phyloP scores from a whole-genome alignment of 805 yeast genomes.

The Groenewaldozyma tartarivorans region DNA sequence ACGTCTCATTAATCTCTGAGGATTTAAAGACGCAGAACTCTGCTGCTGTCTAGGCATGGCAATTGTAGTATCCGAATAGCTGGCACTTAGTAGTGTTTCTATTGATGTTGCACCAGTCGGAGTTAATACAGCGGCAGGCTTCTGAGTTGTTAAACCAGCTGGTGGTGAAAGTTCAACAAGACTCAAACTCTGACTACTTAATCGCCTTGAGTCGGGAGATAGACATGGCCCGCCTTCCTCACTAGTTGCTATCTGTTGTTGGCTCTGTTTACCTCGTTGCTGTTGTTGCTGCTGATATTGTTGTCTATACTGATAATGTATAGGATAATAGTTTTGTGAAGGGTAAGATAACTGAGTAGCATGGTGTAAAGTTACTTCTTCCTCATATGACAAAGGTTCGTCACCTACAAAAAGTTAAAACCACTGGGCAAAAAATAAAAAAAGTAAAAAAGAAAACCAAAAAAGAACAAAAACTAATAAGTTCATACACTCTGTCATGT shows the following conservation, averaged over 20 bases:
- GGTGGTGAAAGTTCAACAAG: no score
- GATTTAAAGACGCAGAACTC: neutral
- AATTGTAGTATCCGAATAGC: neutral
- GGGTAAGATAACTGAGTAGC: slow-evolving; percentile 12
- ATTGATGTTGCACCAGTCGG: slow-evolving; percentile 15
- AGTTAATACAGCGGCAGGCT: slow-evolving; percentile 4
- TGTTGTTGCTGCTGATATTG: no score
- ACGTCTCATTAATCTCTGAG: neutral
- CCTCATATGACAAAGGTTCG: slow-evolving; percentile 16
- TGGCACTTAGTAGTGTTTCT: slow-evolving; percentile 9
- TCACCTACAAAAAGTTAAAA: slow-evolving; percentile 5
- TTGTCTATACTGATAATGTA: slow-evolving; percentile 2
- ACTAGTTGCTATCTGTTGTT: no score
- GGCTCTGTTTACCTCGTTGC: no score
- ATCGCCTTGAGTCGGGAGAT: neutral
- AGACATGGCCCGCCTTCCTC: no score
- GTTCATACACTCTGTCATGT: no score
- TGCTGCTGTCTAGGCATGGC: neutral
- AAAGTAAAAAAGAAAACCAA: neutral
- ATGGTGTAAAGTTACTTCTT: slow-evolving; percentile 16
- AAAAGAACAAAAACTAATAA: no score
- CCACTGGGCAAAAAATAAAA: neutral
- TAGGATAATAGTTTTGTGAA: slow-evolving; percentile 8
- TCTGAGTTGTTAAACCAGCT: neutral
- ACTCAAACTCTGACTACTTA: neutral